Evolutionary conservation across 106 monocot species (phyloP).

Genomic region (Dendrobium catenatum): DNA sequence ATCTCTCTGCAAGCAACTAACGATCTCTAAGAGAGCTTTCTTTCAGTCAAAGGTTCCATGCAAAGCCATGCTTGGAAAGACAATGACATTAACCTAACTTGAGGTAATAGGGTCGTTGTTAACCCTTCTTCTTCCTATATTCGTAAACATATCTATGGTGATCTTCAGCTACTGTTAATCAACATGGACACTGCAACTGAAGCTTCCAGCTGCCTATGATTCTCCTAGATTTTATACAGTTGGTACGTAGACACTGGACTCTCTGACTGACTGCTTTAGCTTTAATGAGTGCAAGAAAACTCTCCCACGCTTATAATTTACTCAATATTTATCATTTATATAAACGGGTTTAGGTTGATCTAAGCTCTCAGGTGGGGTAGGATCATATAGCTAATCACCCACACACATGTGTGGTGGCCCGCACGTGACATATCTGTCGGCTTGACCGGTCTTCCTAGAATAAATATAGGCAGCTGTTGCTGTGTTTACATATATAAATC

Average conservation of each 20-base stretch:
- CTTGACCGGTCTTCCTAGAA: conserved; percentile 3
- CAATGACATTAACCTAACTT: no score
- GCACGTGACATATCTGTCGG: conserved; percentile 7
- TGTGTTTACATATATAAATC: neutral
- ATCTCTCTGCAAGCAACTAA: no score
- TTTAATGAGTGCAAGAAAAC: neutral
- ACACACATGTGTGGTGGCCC: conserved; percentile 9
- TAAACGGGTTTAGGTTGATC: neutral
- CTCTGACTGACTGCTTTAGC: neutral
- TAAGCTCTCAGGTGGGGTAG: neutral
- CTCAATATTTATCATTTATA: neutral
- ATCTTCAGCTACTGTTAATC: no score
- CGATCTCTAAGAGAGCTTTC: no score
- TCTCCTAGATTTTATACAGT: neutral
- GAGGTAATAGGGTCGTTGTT: no score
- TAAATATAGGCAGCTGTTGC: conserved; percentile 3
- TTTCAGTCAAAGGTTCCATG: no score
- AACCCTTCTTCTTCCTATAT: no score
- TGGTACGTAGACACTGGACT: no score
- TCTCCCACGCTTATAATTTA: neutral
- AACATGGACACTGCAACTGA: no score
- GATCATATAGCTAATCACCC: neutral
- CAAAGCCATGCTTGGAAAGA: no score
- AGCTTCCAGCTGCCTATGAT: neutral
- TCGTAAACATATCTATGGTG: neutral